These are phyloP conservation scores for Ceratocystis lukuohia DNA, from an alignment of 2,329 filamentous ascomycete species.

Conservation along the genomic window DNA sequence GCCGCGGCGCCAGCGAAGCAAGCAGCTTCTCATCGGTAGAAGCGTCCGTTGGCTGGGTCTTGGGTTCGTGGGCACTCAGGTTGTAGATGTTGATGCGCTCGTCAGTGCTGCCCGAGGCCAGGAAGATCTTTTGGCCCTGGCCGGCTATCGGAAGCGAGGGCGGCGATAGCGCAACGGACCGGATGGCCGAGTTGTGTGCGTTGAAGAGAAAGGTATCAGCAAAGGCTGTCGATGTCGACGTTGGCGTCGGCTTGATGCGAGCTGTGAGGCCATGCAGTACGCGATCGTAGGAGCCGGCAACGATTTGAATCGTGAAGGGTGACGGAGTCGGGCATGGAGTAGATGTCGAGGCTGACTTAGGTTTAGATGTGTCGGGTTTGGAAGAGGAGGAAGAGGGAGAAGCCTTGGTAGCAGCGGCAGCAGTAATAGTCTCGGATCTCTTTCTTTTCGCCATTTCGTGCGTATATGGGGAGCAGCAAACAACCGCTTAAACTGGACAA, in stretches of 20 bases:
- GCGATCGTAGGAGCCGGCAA: constrained; percentile 88
- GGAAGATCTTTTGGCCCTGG: constrained; percentile 67
- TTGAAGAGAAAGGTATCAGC: constrained; percentile 92
- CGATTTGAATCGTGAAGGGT: constrained; percentile 62
- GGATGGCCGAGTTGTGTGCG: constrained; percentile 79
- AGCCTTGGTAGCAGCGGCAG: constrained; percentile 26
- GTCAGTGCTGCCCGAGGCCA: constrained; percentile 85
- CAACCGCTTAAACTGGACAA: background rate
- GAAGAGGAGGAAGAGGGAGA: constrained; percentile 4
- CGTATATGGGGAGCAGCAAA: background rate
- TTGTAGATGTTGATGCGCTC: constrained; percentile 92
- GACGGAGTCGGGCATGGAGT: constrained; percentile 19
- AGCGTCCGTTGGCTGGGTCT: constrained; percentile 23
- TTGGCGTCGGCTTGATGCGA: constrained; percentile 38
- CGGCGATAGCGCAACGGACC: constrained; percentile 75
- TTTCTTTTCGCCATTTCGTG: constrained; percentile 37
- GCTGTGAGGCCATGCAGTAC: constrained; percentile 82
- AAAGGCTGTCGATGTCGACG: constrained; percentile 47
- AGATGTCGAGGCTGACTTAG: background rate
- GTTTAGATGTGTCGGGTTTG: constrained; percentile 3
- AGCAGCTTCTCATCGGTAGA: constrained; percentile 37
- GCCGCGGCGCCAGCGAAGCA: constrained; percentile 54
- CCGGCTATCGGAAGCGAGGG: constrained; percentile 47
- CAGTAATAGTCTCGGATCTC: constrained; percentile 29
- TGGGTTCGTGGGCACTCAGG: constrained; percentile 57